These are phyloP conservation scores for Pythium sp. DNA, from an alignment of 352 stramenopile species.

Conservation along the genomic window DNA sequence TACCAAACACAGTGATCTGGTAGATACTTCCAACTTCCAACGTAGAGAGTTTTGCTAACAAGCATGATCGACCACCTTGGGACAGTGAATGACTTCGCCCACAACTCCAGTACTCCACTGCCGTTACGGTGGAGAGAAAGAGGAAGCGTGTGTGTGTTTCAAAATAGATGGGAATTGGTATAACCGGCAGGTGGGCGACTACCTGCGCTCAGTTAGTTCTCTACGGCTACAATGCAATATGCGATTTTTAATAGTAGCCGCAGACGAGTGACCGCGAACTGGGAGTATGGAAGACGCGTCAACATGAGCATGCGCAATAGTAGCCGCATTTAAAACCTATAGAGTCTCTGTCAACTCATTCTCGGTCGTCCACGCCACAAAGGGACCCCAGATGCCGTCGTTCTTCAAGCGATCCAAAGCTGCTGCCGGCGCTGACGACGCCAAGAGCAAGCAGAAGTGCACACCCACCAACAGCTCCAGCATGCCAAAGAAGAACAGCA, in stretches of 20 bases:
- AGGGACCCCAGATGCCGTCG: constrained; percentile 15
- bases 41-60: too few species aligned
- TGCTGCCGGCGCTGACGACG: neutral
- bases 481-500: neutral
- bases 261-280: neutral
- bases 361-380: neutral
- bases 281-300: neutral
- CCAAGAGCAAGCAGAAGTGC: constrained; percentile 2
- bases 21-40: too few species aligned
- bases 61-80: too few species aligned
- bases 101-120: neutral
- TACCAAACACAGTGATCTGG: too few species aligned
- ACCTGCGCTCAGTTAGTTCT: neutral
- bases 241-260: neutral
- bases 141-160: neutral
- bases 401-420: constrained; percentile 15
- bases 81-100: neutral
- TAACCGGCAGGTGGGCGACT: neutral
- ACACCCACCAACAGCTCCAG: neutral
- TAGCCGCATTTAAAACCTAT: neutral
- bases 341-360: neutral
- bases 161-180: neutral
- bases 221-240: neutral
- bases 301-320: neutral
- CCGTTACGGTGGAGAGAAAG: neutral